Percentiles rank a stretch among this genome's conserved stretches.
Conservation (phyloP, 2,329 filamentous ascomycete species). For the Paraphaeosphaeria sporulosa region DNA sequence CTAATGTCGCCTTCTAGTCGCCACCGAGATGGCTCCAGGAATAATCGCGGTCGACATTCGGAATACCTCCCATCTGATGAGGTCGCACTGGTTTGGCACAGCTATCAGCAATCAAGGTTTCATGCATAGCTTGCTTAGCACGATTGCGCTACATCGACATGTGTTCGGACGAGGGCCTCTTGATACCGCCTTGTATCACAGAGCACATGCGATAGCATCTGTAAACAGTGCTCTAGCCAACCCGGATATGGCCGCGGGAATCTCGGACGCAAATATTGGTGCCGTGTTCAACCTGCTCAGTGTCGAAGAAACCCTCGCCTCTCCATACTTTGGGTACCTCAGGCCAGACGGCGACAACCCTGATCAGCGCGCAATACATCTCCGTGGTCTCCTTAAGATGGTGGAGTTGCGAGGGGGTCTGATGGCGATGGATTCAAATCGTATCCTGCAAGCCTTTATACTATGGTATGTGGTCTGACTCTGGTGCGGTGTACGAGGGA, state of each 20-base stretch:
- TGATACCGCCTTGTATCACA: slow-evolving; percentile 42
- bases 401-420: slow-evolving; percentile 46
- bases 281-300: slow-evolving; percentile 49
- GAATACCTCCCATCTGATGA: slow-evolving; percentile 44
- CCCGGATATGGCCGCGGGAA: slow-evolving; percentile 31
- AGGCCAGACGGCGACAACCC: slow-evolving; percentile 35
- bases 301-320: slow-evolving; percentile 43
- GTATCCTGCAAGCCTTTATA: slow-evolving; percentile 51
- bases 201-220: slow-evolving; percentile 42
- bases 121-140: slow-evolving; percentile 50
- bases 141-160: slow-evolving; percentile 44
- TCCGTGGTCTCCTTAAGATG: slow-evolving; percentile 45
- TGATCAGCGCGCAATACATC: slow-evolving; percentile 43
- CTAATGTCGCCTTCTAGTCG: slow-evolving; percentile 39
- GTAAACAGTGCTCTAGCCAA: slow-evolving; percentile 43
- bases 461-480: slow-evolving; percentile 44
- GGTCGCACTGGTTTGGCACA: slow-evolving; percentile 47
- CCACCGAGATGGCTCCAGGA: slow-evolving; percentile 45
- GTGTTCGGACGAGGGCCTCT: slow-evolving; percentile 41
- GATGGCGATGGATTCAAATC: slow-evolving; percentile 42
- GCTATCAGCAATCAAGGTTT: slow-evolving; percentile 46
- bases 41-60: slow-evolving; percentile 48
- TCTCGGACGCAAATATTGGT: slow-evolving; percentile 48
- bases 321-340: slow-evolving; percentile 31
- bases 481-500: slow-evolving; percentile 1